Percentiles rank a stretch among this genome's conserved stretches.
Evolutionary conservation across 495 filamentous ascomycete species (phyloP).

Genomic region (Hypoxylon intermedium): DNA sequence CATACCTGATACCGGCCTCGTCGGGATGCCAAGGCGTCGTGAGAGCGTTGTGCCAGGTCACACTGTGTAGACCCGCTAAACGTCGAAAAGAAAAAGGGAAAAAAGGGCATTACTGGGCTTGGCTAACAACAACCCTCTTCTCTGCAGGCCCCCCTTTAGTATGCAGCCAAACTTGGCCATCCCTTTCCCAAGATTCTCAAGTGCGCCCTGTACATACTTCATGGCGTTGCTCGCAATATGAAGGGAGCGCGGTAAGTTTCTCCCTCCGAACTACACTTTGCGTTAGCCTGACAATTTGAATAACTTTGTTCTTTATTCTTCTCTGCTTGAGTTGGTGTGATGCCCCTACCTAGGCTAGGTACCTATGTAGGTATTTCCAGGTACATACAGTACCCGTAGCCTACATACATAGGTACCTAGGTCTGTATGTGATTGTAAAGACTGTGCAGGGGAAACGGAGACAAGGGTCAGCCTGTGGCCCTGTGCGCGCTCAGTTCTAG

Average conservation of each 20-base stretch:
- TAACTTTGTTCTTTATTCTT: constrained; percentile 6
- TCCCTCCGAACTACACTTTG: constrained; percentile 30
- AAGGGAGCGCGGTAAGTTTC: constrained; percentile 19
- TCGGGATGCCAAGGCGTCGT: constrained; percentile 26
- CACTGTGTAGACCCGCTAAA: constrained; percentile 21
- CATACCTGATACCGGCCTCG: constrained; percentile 7
- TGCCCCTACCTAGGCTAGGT: constrained; percentile 2
- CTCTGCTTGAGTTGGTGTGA: constrained; percentile 7
- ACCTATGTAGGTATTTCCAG: too few species aligned
- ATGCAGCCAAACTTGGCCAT: constrained; percentile 19
- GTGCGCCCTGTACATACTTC: too few species aligned
- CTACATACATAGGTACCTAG: constrained; percentile 4
- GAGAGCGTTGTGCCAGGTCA: constrained; percentile 11
- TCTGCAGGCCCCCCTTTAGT: constrained; percentile 19
- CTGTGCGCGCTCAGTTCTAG: constrained; percentile 25
- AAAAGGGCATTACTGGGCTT: constrained; percentile 3
- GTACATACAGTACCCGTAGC: constrained; percentile 5
- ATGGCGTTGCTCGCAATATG: constrained; percentile 25
- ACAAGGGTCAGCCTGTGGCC: constrained; percentile 29
- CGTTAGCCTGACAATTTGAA: constrained; percentile 19
- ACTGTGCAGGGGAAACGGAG: constrained; percentile 26
- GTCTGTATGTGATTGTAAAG: constrained; percentile 3
- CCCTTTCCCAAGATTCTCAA: constrained; percentile 28
- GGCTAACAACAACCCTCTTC: constrained; percentile 9
- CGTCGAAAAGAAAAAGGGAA: constrained; percentile 15